phyloP scores from a whole-genome alignment of 2,329 filamentous ascomycete species.

The Fusarium sp. region DNA sequence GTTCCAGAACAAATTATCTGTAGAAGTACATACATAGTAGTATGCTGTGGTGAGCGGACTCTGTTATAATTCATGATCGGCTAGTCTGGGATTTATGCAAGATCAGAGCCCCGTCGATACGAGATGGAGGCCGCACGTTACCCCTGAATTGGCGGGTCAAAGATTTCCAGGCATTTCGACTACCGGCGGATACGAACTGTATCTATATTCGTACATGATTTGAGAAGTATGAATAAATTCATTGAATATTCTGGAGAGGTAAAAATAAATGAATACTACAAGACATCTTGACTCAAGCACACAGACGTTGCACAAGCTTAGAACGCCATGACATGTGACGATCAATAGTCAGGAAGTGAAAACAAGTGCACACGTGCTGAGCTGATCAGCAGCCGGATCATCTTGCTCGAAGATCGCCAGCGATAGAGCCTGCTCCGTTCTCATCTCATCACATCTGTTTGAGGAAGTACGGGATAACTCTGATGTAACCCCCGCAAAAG shows the following conservation, averaged over 20 bases:
- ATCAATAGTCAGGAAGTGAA: not conserved
- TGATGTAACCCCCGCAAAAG: conserved; percentile 15
- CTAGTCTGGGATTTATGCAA: conserved; percentile 34
- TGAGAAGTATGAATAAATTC: not conserved
- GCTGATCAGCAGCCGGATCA: conserved; percentile 35
- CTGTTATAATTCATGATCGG: not conserved
- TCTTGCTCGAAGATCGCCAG: conserved; percentile 30
- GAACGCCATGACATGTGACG: conserved; percentile 2
- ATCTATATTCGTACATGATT: not conserved
- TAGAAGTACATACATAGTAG: too few relatives aligned
- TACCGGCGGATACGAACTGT: not conserved
- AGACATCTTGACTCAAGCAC: not conserved
- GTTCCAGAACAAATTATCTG: not conserved
- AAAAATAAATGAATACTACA: not conserved
- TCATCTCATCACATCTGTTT: not conserved
- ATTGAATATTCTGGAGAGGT: too few relatives aligned
- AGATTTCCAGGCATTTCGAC: conserved; percentile 7
- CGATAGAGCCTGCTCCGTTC: not conserved
- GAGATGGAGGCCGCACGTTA: conserved; percentile 25
- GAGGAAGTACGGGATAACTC: not conserved
- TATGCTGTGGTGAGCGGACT: too few relatives aligned
- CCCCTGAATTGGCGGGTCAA: conserved; percentile 36
- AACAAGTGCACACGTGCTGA: conserved; percentile 24
- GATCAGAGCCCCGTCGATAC: conserved; percentile 35
- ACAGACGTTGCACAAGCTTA: conserved; percentile 6